Percentiles rank a stretch among this genome's conserved stretches.
Evolutionary conservation across 2,329 filamentous ascomycete species (phyloP).

Genomic region (Cladobotryum mycophilum): DNA sequence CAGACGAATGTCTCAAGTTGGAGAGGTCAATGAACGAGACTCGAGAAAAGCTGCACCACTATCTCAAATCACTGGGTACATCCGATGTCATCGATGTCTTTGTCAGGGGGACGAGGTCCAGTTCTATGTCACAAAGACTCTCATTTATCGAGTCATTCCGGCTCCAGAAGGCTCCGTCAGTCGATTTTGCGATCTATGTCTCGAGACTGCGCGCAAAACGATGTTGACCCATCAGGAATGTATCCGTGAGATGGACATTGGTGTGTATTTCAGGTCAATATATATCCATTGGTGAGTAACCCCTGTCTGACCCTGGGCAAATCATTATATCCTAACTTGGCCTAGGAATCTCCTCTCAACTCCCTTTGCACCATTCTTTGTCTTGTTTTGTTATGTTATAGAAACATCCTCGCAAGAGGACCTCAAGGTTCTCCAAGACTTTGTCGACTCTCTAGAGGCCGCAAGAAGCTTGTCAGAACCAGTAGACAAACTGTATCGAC

Average conservation of each 20-base stretch:
- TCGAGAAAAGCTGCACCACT: conserved; percentile 29
- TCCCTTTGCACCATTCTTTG: conserved; percentile 54
- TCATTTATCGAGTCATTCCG: conserved; percentile 48
- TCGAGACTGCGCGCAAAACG: conserved; percentile 44
- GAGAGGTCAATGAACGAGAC: conserved; percentile 31
- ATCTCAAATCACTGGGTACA: conserved; percentile 32
- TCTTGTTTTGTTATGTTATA: conserved; percentile 52
- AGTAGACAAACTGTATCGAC: conserved; percentile 53
- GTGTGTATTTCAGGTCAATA: conserved; percentile 36
- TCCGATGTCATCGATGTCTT: conserved; percentile 38
- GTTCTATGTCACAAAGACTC: conserved; percentile 41
- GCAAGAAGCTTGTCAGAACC: conserved; percentile 49
- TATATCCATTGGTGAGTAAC: conserved; percentile 46
- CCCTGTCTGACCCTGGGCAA: no score
- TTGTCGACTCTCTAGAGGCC: conserved; percentile 49
- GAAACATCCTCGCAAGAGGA: conserved; percentile 49
- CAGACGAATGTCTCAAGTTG: conserved; percentile 31
- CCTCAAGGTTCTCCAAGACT: conserved; percentile 48
- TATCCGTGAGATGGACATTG: conserved; percentile 37
- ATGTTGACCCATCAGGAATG: conserved; percentile 40
- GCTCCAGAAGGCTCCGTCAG: conserved; percentile 34
- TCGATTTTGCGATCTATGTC: conserved; percentile 43
- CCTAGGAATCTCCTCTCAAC: conserved; percentile 48
- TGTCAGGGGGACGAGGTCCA: conserved; percentile 42
- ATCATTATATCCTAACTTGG: neutral